Base-by-base conservation (phyloP, 306 rosid species). In the Cotoneaster glaucophyllus region DNA sequence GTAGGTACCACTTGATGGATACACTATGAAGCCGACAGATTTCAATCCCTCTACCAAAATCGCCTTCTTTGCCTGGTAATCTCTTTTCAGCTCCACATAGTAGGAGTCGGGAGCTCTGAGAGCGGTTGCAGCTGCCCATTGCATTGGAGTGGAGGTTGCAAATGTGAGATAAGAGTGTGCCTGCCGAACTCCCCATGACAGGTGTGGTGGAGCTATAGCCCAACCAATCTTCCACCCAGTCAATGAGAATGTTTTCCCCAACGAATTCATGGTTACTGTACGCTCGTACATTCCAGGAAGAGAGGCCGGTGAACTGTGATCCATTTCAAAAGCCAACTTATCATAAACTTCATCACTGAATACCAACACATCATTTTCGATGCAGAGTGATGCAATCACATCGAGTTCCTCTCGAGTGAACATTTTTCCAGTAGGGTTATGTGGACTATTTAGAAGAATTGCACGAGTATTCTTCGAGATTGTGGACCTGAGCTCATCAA, bases 171-270 rank as follows among this genome's bases (percentile, higher is more conserved):
- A 95, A 69, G 97, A 74, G 37, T 84, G 86, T 68, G 90, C 97
- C 74, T 88, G 98, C 64, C 97, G 79, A 75, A 93, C 77, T 37
- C 97, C 97, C 91, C 96, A 90, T 62, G 97, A 74, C 77, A 93
- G 87, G 85, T 88, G 96, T 0, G 87, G 90, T 0, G 97, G 96
- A 25, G 97, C 97, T 71, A 91, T 85, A 8, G 97, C 91, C 98
- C 96, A 91, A 6, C 96, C 96, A 1, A 94, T 88, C 88, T 90
- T 94, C 98, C 98, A 94, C 24, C 97, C 93, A 0, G 98, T 94
- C 74, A 94, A 84, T 65, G 98, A 94, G 83, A 91, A 94, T 58
- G 98, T 94, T 86, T 94, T 94, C 52, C 96, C 96, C 76, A 91
- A 74, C 28, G 98, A 94, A 80, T 91, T 91, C 94, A 94, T 73